Base-by-base conservation (phyloP, 2,329 filamentous ascomycete species). In the Aphanocladium album region DNA sequence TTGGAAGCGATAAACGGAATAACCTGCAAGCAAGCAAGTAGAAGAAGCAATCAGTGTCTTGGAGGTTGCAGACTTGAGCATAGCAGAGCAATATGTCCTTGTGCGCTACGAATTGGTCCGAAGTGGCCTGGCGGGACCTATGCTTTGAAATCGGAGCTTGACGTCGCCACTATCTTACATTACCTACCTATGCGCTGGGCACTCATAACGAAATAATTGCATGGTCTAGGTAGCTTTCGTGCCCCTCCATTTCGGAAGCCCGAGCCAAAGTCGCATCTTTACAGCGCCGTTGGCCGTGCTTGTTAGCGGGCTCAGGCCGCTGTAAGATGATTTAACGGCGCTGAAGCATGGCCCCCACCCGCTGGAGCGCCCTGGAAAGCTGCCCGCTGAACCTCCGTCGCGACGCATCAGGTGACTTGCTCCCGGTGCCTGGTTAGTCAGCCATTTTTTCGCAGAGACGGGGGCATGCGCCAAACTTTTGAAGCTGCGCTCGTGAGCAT, bases 11-110 rank as follows among this genome's bases (percentile, higher is more conserved):
- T 72, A 71, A 41, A 63, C 64, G n/a, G 67, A 70, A 64, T 70
- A 70, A 27, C 67, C 67, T 55, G 68, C 66, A 60, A 71, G 60
- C 12, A 69, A 50, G 25, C 67, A 68, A 27, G 70, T 41, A 56
- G 71, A 73, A 23, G 66, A 64, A 62, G 71, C 64, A 62, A 69
- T 66, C 55, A 72, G 56, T 52, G 68, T 56, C 61, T 66, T 65
- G 51, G 65, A 63, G 64, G 70, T 60, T 60, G 68, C 68, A 58
- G 69, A 60, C 63, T 63, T 68, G 8, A 68, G 67, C 60, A 70
- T 74, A 70, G 71, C 73, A 72, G 72, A 67, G 65, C 67, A 50
- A 16, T 50, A 58, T 58, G 9, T 41, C n/a, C 17, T 9, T 21
- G 35, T n/a, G 56, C n/a, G 21, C n/a, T 43, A 27, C 14, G 47